A percentile compares a stretch with the other conserved stretches of the same genome.
Evolutionary conservation across 495 filamentous ascomycete species (phyloP).

Genomic region (Cairneyella variabilis): DNA sequence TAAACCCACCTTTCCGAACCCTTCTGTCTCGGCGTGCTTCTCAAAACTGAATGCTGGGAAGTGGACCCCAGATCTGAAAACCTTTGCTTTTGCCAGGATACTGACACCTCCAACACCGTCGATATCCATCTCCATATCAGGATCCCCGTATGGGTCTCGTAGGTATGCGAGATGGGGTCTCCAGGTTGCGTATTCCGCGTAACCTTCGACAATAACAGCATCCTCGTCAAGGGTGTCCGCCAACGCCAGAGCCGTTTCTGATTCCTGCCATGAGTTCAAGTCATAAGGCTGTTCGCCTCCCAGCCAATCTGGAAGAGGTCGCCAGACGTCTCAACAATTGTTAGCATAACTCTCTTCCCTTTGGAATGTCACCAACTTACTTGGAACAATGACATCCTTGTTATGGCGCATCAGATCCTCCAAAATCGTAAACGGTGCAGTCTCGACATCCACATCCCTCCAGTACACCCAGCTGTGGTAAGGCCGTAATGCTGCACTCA

Average conservation of each 20-base stretch:
- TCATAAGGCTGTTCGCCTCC: constrained; percentile 99
- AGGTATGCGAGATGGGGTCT: constrained; percentile 96
- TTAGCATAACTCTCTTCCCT: background rate
- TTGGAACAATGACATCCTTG: constrained; percentile 98
- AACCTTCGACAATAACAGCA: constrained; percentile 98
- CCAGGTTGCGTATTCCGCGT: constrained; percentile 99
- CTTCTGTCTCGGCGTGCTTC: constrained; percentile 97
- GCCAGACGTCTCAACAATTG: constrained; percentile 79
- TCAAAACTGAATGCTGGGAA: constrained; percentile 99
- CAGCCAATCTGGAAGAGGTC: constrained; percentile 97
- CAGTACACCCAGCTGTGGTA: constrained; percentile 99
- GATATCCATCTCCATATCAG: constrained; percentile 99
- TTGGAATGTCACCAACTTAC: constrained; percentile 52
- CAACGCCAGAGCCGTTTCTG: constrained; percentile 89
- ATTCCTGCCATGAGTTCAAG: constrained; percentile 99
- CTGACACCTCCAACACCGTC: constrained; percentile 97
- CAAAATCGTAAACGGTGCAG: constrained; percentile 90
- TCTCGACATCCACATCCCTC: constrained; percentile 98
- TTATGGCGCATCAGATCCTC: constrained; percentile 99
- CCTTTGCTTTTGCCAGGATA: constrained; percentile 92
- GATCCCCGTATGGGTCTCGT: constrained; percentile 94
- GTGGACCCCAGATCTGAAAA: constrained; percentile 92
- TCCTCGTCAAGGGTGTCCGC: constrained; percentile 97
- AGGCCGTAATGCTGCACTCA: constrained; percentile 89
- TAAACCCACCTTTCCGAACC: constrained; percentile 82